Percentiles rank a stretch among this genome's conserved stretches.
phyloP scores from a whole-genome alignment of 2,329 filamentous ascomycete species.

The Stenocarpella maydis region DNA sequence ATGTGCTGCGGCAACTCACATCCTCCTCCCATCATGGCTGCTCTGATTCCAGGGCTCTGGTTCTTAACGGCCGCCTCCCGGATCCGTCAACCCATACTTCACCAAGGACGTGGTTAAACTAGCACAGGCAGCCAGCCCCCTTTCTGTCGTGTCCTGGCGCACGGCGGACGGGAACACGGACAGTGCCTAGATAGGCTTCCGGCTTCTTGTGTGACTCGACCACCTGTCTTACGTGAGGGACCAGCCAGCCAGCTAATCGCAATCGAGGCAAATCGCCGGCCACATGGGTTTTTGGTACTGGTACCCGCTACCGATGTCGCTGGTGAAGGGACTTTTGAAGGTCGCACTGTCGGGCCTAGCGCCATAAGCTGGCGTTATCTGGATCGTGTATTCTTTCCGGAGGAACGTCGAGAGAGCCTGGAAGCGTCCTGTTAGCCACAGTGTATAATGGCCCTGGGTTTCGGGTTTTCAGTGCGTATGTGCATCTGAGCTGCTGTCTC shows the following conservation, averaged over 20 bases:
- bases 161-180: conserved; percentile 30
- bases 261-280: conserved; percentile 25
- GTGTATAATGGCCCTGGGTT: neutral
- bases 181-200: conserved; percentile 27
- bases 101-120: conserved; percentile 4
- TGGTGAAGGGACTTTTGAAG: conserved; percentile 14
- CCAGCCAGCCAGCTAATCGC: conserved; percentile 23
- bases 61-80: conserved; percentile 23
- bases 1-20: neutral
- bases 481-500: conserved; percentile 25
- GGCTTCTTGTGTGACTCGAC: conserved; percentile 25
- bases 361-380: conserved; percentile 15
- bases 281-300: conserved; percentile 16
- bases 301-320: conserved; percentile 11
- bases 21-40: neutral
- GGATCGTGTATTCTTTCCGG: conserved; percentile 26
- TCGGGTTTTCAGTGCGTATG: conserved; percentile 15
- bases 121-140: conserved; percentile 20
- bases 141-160: conserved; percentile 28
- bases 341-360: conserved; percentile 22
- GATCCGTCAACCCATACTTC: conserved; percentile 13
- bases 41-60: conserved; percentile 9
- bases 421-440: neutral
- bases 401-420: neutral
- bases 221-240: conserved; percentile 28